A percentile compares a stretch with the other conserved stretches of the same genome.
Conservation (phyloP, 371 early-diverging fungal genomes). For the Entomophthora muscae region DNA sequence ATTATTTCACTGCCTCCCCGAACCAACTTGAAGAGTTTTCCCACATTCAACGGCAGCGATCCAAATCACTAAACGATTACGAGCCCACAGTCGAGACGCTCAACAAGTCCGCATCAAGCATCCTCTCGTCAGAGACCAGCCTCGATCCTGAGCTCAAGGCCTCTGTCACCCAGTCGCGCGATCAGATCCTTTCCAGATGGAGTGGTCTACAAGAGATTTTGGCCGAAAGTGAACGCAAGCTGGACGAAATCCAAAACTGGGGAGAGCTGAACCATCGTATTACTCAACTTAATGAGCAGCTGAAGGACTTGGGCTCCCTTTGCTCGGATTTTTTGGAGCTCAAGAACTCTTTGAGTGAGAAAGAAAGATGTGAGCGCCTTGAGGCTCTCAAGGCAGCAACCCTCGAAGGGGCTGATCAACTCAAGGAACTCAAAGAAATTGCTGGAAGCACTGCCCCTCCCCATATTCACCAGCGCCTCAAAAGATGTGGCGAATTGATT, state of each 20-base stretch:
- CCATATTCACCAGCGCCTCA: too few species aligned
- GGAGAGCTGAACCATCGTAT: slow-evolving; percentile 20
- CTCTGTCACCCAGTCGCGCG: slow-evolving; percentile 16
- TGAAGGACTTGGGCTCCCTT: neutral
- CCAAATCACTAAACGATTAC: neutral
- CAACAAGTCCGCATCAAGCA: neutral
- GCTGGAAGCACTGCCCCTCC: too few species aligned
- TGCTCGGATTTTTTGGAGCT: too few species aligned
- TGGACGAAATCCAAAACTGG: slow-evolving; percentile 15
- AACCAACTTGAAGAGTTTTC: neutral
- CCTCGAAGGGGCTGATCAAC: too few species aligned
- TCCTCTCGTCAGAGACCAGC: neutral
- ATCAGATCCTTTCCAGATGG: slow-evolving; percentile 19
- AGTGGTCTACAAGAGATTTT: slow-evolving; percentile 16
- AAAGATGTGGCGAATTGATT: too few species aligned
- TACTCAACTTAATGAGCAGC: slow-evolving; percentile 11
- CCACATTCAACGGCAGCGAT: neutral
- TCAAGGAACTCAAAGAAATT: too few species aligned
- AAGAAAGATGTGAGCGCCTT: too few species aligned
- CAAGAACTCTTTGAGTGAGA: too few species aligned
- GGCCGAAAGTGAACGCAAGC: slow-evolving; percentile 10
- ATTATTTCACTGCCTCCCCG: too few species aligned
- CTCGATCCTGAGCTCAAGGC: slow-evolving; percentile 11
- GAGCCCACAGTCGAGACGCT: neutral
- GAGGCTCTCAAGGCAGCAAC: too few species aligned